Evolutionary conservation across 1,284 basidiomycete genomes (phyloP).

Genomic region (Pisolithus thermaeus): DNA sequence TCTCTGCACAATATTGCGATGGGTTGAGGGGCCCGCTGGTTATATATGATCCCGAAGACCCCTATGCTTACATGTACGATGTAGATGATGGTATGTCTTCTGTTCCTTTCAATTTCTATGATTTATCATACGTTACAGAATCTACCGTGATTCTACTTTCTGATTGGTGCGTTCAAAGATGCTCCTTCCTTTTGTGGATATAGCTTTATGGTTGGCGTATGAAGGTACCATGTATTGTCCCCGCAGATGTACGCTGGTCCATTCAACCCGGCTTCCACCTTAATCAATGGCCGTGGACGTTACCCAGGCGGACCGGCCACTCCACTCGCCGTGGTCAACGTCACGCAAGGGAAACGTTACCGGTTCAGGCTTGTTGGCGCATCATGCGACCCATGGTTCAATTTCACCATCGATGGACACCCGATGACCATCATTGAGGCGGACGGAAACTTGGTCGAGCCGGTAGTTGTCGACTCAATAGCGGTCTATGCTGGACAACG

Average conservation of each 20-base stretch:
- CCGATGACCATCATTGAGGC: slow-evolving; percentile 37
- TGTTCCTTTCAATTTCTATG: slow-evolving; percentile 9
- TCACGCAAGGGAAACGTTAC: slow-evolving; percentile 19
- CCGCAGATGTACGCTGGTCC: background rate
- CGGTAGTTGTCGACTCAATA: slow-evolving; percentile 33
- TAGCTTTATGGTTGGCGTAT: background rate
- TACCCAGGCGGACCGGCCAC: slow-evolving; percentile 11
- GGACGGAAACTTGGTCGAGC: slow-evolving; percentile 36
- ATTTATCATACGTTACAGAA: slow-evolving; percentile 8
- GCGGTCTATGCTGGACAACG: slow-evolving; percentile 31
- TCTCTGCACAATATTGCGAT: slow-evolving; percentile 35
- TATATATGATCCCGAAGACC: slow-evolving; percentile 45
- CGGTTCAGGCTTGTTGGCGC: slow-evolving; percentile 28
- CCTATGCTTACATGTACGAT: slow-evolving; percentile 36
- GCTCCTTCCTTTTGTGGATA: slow-evolving; percentile 15
- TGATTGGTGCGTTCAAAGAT: slow-evolving; percentile 38
- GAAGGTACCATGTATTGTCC: slow-evolving; percentile 24
- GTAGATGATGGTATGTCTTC: slow-evolving; percentile 34
- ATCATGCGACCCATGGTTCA: slow-evolving; percentile 25
- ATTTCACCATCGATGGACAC: slow-evolving; percentile 32
- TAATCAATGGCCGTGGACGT: slow-evolving; percentile 45
- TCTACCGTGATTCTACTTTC: slow-evolving; percentile 27
- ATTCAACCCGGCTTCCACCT: slow-evolving; percentile 29
- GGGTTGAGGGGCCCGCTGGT: slow-evolving; percentile 44
- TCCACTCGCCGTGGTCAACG: slow-evolving; percentile 17